phyloP scores from a whole-genome alignment of 2,329 filamentous ascomycete genomes.

The Fusarium palustre region DNA sequence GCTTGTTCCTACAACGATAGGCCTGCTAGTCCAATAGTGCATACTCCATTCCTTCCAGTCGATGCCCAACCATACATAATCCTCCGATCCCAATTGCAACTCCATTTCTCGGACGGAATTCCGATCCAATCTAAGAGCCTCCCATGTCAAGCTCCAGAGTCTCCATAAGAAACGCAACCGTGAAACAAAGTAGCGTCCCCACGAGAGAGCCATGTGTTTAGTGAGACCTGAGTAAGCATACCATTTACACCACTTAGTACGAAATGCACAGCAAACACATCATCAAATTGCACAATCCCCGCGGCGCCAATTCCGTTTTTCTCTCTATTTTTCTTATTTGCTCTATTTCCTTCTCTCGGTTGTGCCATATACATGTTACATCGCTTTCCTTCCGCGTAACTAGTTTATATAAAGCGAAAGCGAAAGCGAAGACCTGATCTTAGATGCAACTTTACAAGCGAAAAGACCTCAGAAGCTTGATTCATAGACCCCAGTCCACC shows the following conservation, averaged over 20 bases:
- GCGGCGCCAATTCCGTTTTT: background rate
- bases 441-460: background rate
- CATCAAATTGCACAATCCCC: background rate
- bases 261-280: background rate
- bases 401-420: background rate
- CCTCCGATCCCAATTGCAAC: background rate
- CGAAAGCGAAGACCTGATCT: background rate
- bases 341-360: background rate
- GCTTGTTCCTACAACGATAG: background rate
- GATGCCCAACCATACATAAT: background rate
- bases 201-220: conserved; percentile 11
- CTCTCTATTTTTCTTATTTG: background rate
- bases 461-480: background rate
- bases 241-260: conserved; percentile 1
- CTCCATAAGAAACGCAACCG: background rate
- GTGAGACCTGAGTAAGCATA: conserved; percentile 16
- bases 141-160: background rate
- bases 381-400: background rate
- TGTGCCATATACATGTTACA: background rate
- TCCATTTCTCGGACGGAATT: background rate
- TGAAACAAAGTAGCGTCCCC: conserved; percentile 6
- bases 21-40: background rate
- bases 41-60: background rate
- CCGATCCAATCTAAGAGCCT: background rate
- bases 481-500: background rate